Conservation (phyloP, 768 basidiomycete species). For the Phallus indusiatus region DNA sequence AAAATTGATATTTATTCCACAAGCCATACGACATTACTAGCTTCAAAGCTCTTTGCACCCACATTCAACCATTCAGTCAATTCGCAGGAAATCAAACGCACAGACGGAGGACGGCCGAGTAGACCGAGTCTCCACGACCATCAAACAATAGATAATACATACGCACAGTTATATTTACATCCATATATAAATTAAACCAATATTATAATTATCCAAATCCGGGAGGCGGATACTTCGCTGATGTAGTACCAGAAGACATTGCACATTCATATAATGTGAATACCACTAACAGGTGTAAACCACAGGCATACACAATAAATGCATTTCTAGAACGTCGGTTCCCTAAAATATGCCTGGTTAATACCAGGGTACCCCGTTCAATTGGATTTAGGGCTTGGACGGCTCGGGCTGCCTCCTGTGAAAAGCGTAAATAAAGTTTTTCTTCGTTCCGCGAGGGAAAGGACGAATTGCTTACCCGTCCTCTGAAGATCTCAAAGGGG, state of each 20-base stretch:
- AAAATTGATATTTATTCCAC: no score
- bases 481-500: conserved; percentile 95
- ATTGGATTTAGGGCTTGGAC: conserved; percentile 87
- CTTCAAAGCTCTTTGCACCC: no score
- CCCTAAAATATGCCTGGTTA: conserved; percentile 81
- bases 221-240: conserved; percentile 45
- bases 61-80: no score
- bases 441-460: neutral
- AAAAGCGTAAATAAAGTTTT: neutral
- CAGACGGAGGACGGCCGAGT: no score
- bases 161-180: neutral
- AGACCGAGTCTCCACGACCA: no score
- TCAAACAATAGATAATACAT: no score
- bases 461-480: conserved; percentile 53
- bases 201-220: conserved; percentile 18
- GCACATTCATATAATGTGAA: conserved; percentile 72
- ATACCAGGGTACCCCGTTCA: conserved; percentile 75
- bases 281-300: conserved; percentile 72
- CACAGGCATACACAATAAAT: conserved; percentile 81
- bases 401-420: conserved; percentile 88
- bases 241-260: conserved; percentile 35
- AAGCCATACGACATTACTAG: no score
- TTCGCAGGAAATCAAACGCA: no score
- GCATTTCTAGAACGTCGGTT: conserved; percentile 84
- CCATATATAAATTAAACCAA: neutral